Evolutionary conservation across 1,284 basidiomycete genomes (phyloP), one percentile per base, ranked within the genome.

Genomic region (Ustilago hordei): DNA sequence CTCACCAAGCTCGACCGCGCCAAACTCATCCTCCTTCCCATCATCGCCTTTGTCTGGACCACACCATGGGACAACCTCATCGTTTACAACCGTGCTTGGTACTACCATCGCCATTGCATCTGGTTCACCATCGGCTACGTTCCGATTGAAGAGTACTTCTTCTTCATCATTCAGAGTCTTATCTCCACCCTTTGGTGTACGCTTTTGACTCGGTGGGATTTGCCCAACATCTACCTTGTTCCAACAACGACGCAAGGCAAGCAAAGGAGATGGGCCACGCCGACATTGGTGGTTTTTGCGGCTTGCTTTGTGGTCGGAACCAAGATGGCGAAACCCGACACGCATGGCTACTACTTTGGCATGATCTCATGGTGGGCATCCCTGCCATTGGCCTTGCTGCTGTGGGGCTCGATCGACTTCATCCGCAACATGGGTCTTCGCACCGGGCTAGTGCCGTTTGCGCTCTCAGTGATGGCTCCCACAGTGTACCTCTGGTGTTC

Each of bases 321-420:
- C 54, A 60, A 63, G 11, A 53, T 65, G 17, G 72, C 71, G 3
- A 58, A 56, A 3, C 63, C 70, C 3, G 69, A 61, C 15, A 54
- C 65, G 11, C 73, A 66, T 47, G 64, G 64, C 9, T 84, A 81
- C 76, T 84, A 84, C 69, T 57, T 81, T 53, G 77, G 75, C 60
- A 84, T 82, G 82, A 82, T 84, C 54, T 55, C 66, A 6, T 84
- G 82, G 81, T 84, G 82, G 82, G 57, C 72, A 8, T 66, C 76
- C 1, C 28, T 84, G 9, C 82, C 82, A 7, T 69, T 84, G 7
- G 74, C 67, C 8, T 60, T 84, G 47, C 70, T 84, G 4, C 48
- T 70, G 6, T 84, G 76, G 72, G 82, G 82, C 11, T 74, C 69
- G 8, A 38, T 71, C 32, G 76, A 77, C 43, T 78, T 75, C 50